Evolutionary conservation across 2,329 filamentous ascomycete genomes (phyloP).

Genomic region (Cyphellophora attinorum): DNA sequence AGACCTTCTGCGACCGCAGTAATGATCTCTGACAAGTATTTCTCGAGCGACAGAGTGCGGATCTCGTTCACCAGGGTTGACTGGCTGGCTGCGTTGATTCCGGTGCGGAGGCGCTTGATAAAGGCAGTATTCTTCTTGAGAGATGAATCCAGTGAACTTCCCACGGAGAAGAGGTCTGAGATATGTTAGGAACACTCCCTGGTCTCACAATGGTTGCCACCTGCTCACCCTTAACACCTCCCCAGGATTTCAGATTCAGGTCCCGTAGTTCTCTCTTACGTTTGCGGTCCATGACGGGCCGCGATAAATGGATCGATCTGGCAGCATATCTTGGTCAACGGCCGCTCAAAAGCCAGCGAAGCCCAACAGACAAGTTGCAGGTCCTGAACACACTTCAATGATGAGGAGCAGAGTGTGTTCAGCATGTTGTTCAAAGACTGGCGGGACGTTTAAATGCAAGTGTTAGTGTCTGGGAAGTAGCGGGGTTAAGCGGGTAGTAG

Average conservation of each 20-base stretch:
- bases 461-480: too few species aligned
- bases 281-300: conserved; percentile 36
- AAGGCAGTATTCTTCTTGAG: conserved; percentile 98
- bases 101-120: conserved; percentile 89
- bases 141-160: conserved; percentile 78
- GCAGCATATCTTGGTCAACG: too few species aligned
- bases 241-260: conserved; percentile 80
- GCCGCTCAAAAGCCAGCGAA: too few species aligned
- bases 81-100: conserved; percentile 69
- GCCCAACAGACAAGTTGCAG: too few species aligned
- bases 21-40: conserved; percentile 94
- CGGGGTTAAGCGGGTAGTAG: too few species aligned
- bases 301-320: conserved; percentile 9
- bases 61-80: conserved; percentile 84
- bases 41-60: conserved; percentile 80
- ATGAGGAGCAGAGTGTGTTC: too few species aligned
- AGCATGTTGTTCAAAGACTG: too few species aligned
- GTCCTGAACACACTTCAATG: too few species aligned
- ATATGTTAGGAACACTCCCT: conserved; percentile 14
- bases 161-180: conserved; percentile 67
- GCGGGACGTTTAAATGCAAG: too few species aligned
- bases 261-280: conserved; percentile 77
- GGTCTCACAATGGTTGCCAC: conserved; percentile 9
- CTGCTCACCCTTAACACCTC: conserved; percentile 68
- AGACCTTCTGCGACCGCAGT: conserved; percentile 92